Percentiles rank a stretch among this genome's conserved stretches.
phyloP scores from a whole-genome alignment of 2,329 filamentous ascomycete species.

The Mycosphaerelloides madeirae region DNA sequence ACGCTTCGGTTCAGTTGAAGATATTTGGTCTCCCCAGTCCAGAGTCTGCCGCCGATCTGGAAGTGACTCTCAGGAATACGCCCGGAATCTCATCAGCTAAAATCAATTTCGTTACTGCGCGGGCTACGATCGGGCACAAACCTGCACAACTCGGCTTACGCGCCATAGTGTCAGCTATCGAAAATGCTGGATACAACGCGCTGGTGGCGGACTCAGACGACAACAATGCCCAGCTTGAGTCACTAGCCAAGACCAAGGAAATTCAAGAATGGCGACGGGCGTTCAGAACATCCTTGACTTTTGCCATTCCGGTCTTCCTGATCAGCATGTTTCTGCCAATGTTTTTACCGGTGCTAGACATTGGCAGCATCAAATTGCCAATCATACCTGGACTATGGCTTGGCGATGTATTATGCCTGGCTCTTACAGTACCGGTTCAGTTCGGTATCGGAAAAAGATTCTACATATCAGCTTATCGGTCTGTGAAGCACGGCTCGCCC shows the following conservation, averaged over 20 bases:
- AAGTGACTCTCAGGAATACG: slow-evolving; percentile 60
- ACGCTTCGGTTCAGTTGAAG: slow-evolving; percentile 69
- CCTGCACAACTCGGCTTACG: slow-evolving; percentile 71
- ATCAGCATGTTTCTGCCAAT: slow-evolving; percentile 94
- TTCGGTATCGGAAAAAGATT: slow-evolving; percentile 95
- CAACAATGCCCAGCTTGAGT: slow-evolving; percentile 94
- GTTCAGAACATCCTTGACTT: slow-evolving; percentile 70
- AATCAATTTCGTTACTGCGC: slow-evolving; percentile 67
- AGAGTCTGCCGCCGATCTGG: slow-evolving; percentile 66
- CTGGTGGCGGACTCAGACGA: slow-evolving; percentile 87
- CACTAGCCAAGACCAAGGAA: slow-evolving; percentile 90
- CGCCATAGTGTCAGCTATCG: slow-evolving; percentile 73
- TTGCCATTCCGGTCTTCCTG: slow-evolving; percentile 85
- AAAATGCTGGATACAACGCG: slow-evolving; percentile 80
- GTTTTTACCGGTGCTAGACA: slow-evolving; percentile 69
- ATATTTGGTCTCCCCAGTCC: slow-evolving; percentile 74
- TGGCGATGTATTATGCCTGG: slow-evolving; percentile 77
- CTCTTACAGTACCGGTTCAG: slow-evolving; percentile 86
- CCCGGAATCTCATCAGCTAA: slow-evolving; percentile 70
- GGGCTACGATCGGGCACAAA: slow-evolving; percentile 69
- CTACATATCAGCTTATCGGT: slow-evolving; percentile 90
- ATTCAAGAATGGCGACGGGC: slow-evolving; percentile 87
- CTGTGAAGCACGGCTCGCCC: slow-evolving; percentile 79
- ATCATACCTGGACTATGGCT: slow-evolving; percentile 72
- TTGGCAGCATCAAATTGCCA: slow-evolving; percentile 62